Percentiles rank a stretch among this genome's conserved stretches.
phyloP scores from a whole-genome alignment of 2,329 filamentous ascomycete species.

The Cercospora janseana region DNA sequence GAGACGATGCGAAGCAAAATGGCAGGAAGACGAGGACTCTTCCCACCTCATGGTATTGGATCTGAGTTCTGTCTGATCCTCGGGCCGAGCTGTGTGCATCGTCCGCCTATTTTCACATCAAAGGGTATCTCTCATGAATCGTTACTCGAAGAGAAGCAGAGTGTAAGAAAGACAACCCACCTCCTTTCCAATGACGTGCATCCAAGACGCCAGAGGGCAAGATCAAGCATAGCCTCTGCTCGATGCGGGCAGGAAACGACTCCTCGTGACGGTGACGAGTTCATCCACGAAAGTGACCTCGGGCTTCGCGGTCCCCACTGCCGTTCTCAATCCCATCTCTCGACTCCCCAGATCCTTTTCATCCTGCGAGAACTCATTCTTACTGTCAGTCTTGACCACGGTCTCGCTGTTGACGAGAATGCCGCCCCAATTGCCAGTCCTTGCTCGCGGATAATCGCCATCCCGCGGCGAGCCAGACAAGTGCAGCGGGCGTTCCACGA shows the following conservation, averaged over 20 bases:
- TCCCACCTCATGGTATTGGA: no score
- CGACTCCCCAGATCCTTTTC: constrained; percentile 28
- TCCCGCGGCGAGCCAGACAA: constrained; percentile 22
- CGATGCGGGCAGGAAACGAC: constrained; percentile 29
- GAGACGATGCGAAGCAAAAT: no score
- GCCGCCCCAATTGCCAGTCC: constrained; percentile 35
- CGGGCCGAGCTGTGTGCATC: no score
- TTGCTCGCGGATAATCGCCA: constrained; percentile 6
- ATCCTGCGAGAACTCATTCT: constrained; percentile 28
- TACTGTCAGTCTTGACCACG: constrained; percentile 34
- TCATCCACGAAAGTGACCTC: constrained; percentile 44
- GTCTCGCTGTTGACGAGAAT: constrained; percentile 41
- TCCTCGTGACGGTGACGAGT: constrained; percentile 35
- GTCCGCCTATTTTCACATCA: background rate
- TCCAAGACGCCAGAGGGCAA: background rate
- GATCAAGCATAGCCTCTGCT: constrained; percentile 1
- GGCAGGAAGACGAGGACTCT: no score
- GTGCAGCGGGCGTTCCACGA: constrained; percentile 31
- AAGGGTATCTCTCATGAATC: constrained; percentile 2
- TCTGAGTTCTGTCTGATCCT: no score
- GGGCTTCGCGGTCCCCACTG: constrained; percentile 39
- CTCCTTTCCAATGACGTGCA: no score
- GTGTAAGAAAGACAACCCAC: background rate
- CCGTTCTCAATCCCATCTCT: constrained; percentile 32
- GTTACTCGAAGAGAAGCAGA: background rate